These are phyloP conservation scores for Cutaneotrichosporon mucoides DNA, from an alignment of 1,284 basidiomycete species.

Conservation along the genomic window DNA sequence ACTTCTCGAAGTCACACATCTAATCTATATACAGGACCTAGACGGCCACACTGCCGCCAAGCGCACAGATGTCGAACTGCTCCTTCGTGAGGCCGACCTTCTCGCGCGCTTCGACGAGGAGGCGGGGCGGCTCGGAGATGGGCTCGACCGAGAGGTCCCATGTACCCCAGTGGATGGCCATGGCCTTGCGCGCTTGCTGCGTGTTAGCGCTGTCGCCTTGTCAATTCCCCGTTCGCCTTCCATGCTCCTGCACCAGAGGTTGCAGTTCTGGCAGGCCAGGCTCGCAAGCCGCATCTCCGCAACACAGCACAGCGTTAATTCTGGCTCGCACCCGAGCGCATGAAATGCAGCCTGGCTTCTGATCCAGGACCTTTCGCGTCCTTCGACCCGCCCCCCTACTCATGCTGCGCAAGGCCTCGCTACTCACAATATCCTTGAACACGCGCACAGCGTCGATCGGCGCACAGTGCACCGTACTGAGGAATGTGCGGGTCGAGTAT, in stretches of 20 bases:
- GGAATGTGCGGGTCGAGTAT: conserved; percentile 58
- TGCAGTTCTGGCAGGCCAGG: too few species aligned
- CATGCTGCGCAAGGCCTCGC: too few species aligned
- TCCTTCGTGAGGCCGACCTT: conserved; percentile 54
- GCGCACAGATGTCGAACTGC: conserved; percentile 49
- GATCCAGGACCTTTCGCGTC: too few species aligned
- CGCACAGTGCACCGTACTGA: conserved; percentile 59
- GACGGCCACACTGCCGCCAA: conserved; percentile 11
- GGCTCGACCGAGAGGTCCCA: conserved; percentile 53
- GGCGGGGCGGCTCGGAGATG: conserved; percentile 58
- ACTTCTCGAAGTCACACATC: background rate
- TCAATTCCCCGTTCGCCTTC: too few species aligned
- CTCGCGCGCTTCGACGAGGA: conserved; percentile 55
- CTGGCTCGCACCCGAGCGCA: too few species aligned
- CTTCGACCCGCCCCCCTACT: too few species aligned
- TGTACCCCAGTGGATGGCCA: conserved; percentile 67
- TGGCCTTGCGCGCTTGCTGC: conserved; percentile 52
- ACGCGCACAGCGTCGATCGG: conserved; percentile 63
- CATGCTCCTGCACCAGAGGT: too few species aligned
- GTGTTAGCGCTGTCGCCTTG: background rate
- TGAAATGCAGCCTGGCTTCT: too few species aligned
- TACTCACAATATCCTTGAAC: conserved; percentile 57
- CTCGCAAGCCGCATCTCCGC: too few species aligned
- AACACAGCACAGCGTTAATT: too few species aligned
- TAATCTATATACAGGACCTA: background rate